Base-by-base conservation (phyloP, 2,329 filamentous ascomycete genomes). In the Plectosphaerella sp. region DNA sequence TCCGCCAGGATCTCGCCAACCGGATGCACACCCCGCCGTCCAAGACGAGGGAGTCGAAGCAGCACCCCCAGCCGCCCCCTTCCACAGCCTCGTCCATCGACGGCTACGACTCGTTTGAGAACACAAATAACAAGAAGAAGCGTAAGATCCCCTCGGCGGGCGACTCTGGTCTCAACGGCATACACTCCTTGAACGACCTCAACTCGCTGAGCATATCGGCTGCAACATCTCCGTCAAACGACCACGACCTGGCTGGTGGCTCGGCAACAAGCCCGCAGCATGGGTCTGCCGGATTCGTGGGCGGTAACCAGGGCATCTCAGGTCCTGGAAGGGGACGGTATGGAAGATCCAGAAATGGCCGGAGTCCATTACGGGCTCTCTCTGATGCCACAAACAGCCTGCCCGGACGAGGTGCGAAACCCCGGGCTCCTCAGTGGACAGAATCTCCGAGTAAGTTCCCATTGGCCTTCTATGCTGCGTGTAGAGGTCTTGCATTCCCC, bases 121-220 rank as follows among this genome's bases (percentile, higher is more conserved):
- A 97, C 63, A 96, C 91, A 36, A 97, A 96, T 69, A 99, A 99
- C 67, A 99, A 99, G 72, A 99, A 97, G 76, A 97, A 99, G 71
- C 83, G 94, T 60, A 99, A 99, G 72, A 97, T 99, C 37, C 94
- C 94, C 0, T 91, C 91, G 0, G 91, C 90, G 10, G 88, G 89
- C 16, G 88, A 89, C 61, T 77, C 84, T 14, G 22, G 45, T 2
- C 47, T 74, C 33, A 69, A 67, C 42, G 68, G 69, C 4, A 61
- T 61, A 16, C 73, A 75, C 54, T 62, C 64, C 4, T 58, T 70
- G 16, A 67, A 62, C 42, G 72, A 75, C 28, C 50, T 63, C 28
- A 56, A 52, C 15, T 51, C 54, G 28, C 58, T 67, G 10, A 59
- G 63, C 14, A 57, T 64, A 5, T 57, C 70, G 39, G 63, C 64